Conservation (phyloP, 441 rosid species). For the Pelargonium australe region DNA sequence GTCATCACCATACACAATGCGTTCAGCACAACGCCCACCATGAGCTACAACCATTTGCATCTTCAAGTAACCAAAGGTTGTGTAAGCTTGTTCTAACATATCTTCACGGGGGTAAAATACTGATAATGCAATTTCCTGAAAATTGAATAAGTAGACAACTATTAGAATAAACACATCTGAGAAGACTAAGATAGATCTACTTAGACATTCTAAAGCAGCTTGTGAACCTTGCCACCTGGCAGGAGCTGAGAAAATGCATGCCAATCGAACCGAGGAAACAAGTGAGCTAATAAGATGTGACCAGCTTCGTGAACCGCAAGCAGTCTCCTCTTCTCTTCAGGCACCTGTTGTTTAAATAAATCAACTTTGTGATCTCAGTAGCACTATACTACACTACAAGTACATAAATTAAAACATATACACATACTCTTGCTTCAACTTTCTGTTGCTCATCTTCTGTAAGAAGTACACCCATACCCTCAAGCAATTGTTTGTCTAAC, state of each 20-base stretch:
- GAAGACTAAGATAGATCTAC: neutral
- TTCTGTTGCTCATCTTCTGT: slow-evolving; percentile 96
- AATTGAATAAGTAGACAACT: neutral
- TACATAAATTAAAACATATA: slow-evolving; percentile 7
- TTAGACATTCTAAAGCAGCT: slow-evolving; percentile 11
- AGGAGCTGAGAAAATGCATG: slow-evolving; percentile 99
- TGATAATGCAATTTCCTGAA: slow-evolving; percentile 89
- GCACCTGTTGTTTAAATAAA: slow-evolving; percentile 44
- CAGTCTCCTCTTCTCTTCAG: slow-evolving; percentile 78
- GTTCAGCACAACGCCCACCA: slow-evolving; percentile 95
- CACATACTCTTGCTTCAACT: slow-evolving; percentile 76
- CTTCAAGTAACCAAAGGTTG: slow-evolving; percentile 95
- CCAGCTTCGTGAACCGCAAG: slow-evolving; percentile 98
- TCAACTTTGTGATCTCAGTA: slow-evolving; percentile 20
- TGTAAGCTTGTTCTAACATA: slow-evolving; percentile 88
- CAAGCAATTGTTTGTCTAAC: slow-evolving; percentile 94
- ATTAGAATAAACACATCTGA: slow-evolving; percentile 10
- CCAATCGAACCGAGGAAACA: slow-evolving; percentile 97
- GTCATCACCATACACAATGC: slow-evolving; percentile 72
- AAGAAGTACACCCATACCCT: slow-evolving; percentile 97
- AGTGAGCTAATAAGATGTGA: slow-evolving; percentile 81
- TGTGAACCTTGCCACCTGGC: slow-evolving; percentile 86
- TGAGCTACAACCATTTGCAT: slow-evolving; percentile 99
- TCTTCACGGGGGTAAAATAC: slow-evolving; percentile 96
- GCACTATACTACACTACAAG: neutral